These are phyloP conservation scores for Penicillium sp. DNA, from an alignment of 2,329 filamentous ascomycete species.

Conservation along the genomic window DNA sequence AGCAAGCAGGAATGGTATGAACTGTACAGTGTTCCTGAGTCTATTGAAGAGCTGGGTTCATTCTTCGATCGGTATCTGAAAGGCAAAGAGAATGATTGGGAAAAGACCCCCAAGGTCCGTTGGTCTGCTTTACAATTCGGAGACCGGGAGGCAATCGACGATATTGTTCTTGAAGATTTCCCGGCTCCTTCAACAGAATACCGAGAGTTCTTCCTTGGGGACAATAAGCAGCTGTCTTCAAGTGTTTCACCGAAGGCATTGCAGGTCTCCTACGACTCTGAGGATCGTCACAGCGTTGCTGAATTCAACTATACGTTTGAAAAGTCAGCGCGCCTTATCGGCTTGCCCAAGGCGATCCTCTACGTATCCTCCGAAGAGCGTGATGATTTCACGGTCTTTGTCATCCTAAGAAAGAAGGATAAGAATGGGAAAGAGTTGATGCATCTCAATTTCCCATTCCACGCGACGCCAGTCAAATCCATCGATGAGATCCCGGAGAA, in stretches of 20 bases:
- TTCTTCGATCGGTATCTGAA: slow-evolving; percentile 55
- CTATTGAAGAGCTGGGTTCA: slow-evolving; percentile 41
- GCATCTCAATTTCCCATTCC: slow-evolving; percentile 50
- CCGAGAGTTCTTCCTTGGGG: slow-evolving; percentile 34
- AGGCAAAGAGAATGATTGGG: slow-evolving; percentile 50
- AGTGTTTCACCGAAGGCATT: slow-evolving; percentile 5
- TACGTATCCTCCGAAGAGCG: slow-evolving; percentile 50
- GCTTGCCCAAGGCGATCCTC: slow-evolving; percentile 51
- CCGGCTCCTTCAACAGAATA: slow-evolving; percentile 40
- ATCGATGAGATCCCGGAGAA: slow-evolving; percentile 35
- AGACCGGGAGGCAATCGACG: slow-evolving; percentile 31
- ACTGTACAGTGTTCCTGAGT: slow-evolving; percentile 40
- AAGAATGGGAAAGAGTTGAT: slow-evolving; percentile 48
- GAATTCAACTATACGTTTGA: slow-evolving; percentile 48
- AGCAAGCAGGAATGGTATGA: slow-evolving; percentile 53
- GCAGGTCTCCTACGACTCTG: slow-evolving; percentile 38
- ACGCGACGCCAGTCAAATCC: slow-evolving; percentile 35
- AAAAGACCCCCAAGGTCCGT: slow-evolving; percentile 51
- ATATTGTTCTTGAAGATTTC: slow-evolving; percentile 40
- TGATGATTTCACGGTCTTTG: slow-evolving; percentile 53
- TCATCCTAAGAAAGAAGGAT: slow-evolving; percentile 51
- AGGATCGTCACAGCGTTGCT: slow-evolving; percentile 23
- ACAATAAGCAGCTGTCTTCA: slow-evolving; percentile 2
- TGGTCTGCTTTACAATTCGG: slow-evolving; percentile 48
- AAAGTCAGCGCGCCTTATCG: slow-evolving; percentile 46